These are phyloP conservation scores for Rhodotorula graminis DNA, from an alignment of 768 basidiomycete species.

Conservation along the genomic window DNA sequence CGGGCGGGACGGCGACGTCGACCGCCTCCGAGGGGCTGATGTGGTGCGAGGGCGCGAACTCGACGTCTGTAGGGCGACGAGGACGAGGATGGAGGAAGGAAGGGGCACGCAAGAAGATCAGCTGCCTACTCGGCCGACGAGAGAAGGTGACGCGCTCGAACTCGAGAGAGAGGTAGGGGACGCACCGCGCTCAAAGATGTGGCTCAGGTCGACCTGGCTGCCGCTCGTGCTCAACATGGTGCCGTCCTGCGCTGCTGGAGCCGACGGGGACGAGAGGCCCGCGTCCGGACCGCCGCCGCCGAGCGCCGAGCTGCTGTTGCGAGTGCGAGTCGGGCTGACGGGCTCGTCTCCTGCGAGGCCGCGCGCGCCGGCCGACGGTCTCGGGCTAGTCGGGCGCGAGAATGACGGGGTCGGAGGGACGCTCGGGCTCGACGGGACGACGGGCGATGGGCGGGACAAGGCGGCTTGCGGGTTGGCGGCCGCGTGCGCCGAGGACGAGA, in stretches of 20 bases:
- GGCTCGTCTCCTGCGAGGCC: constrained; percentile 9
- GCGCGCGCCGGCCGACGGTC: constrained; percentile 1
- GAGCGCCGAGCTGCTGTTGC: not conserved
- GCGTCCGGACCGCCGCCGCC: not conserved
- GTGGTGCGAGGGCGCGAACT: constrained; percentile 33
- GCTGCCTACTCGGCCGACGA: not conserved
- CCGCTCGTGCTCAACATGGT: constrained; percentile 8
- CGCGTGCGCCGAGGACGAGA: not conserved
- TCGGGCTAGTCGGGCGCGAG: constrained; percentile 22
- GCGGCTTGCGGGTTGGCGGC: not conserved
- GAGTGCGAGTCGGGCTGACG: constrained; percentile 15
- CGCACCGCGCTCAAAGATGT: constrained; percentile 40
- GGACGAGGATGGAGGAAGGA: not conserved
- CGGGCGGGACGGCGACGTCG: constrained; percentile 38
- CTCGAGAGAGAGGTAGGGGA: not conserved
- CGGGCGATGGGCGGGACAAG: constrained; percentile 8
- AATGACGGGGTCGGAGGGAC: constrained; percentile 11
- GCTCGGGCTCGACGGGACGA: constrained; percentile 20
- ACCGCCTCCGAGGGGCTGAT: constrained; percentile 34
- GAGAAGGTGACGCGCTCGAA: not conserved
- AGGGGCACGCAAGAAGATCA: not conserved
- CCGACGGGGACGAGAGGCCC: not conserved
- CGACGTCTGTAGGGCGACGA: constrained; percentile 25
- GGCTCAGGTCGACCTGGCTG: constrained; percentile 30
- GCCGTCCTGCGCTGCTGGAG: not conserved